Base-by-base conservation (phyloP, 257 asterid genomes). In the Petunia secreta region DNA sequence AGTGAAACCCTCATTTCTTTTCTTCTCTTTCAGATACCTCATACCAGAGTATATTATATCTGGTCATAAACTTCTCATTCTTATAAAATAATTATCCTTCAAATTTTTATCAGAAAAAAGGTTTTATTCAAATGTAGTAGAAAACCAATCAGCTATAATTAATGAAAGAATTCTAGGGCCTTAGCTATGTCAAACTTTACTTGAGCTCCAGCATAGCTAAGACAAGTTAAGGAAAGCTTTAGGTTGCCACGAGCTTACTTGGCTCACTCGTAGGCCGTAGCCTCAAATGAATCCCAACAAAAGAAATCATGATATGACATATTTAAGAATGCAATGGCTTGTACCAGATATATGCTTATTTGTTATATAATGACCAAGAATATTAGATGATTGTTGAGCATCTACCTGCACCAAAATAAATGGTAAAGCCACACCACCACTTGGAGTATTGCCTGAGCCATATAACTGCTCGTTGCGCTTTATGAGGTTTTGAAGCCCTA, bases 351-450 rank as follows among this genome's bases (percentile, higher is more conserved):
- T 34, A 44, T 69, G 25, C 43, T 10, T 50, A 73, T 50, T 34
- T 50, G 34, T 13, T 50, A 50, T 25, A 36, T 62, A 73, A 73
- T 81, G 74, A 15, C 40, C 46, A 59, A 54, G 52, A 41, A 38
- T 39, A 60, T 48, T 10, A 7, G 79, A 80, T 6, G 71, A 78
- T 53, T 73, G 71, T 9, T 69, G 76, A 53, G 54, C 80, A 75
- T 82, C 8, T 86, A 92, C 99, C 99, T 96, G 98, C 82, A 96
- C 98, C 89, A 96, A 84, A 83, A 96, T 96, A 84, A 96, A 96
- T 76, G 99, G 99, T 85, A 96, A 86, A 84, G 97, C 97, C 81
- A 96, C 98, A 78, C 97, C 99, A 82, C 98, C 98, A 83, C 90
- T 90, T 44, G 99, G 99, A 85, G 93, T 86, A 89, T 91, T 90